phyloP scores from a whole-genome alignment of 345 rosid species.

The Populus pruinosa region DNA sequence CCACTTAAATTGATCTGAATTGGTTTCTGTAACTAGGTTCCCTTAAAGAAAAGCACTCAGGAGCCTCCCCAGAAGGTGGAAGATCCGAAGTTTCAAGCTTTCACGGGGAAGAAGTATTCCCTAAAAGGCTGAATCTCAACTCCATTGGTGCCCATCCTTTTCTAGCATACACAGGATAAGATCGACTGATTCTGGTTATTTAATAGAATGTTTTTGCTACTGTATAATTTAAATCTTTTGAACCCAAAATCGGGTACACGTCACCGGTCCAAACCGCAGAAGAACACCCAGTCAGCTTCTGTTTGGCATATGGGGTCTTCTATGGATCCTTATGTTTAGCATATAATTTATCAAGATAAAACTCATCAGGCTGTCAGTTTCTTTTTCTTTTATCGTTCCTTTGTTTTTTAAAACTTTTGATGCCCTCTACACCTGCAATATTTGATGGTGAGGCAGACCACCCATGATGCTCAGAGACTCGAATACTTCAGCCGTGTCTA shows the following conservation, averaged over 20 bases:
- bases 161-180: not conserved
- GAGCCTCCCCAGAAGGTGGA: conserved; percentile 30
- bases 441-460: too few relatives aligned
- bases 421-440: too few relatives aligned
- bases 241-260: not conserved
- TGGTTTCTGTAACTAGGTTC: conserved; percentile 25
- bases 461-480: too few relatives aligned
- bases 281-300: too few relatives aligned
- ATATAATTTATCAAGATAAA: not conserved
- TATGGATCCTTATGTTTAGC: not conserved
- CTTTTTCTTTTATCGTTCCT: too few relatives aligned
- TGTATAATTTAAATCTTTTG: not conserved
- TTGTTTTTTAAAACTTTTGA: too few relatives aligned
- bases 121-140: conserved; percentile 30
- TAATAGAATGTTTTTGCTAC: not conserved
- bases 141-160: not conserved
- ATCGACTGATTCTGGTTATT: not conserved
- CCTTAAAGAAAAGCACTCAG: conserved; percentile 26
- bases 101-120: conserved; percentile 65
- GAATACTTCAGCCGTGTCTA: too few relatives aligned
- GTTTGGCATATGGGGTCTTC: not conserved
- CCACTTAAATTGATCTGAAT: not conserved
- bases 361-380: too few relatives aligned
- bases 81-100: conserved; percentile 53
- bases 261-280: not conserved